Conservation (phyloP, 306 rosid genomes). For the Prosopis cineraria region DNA sequence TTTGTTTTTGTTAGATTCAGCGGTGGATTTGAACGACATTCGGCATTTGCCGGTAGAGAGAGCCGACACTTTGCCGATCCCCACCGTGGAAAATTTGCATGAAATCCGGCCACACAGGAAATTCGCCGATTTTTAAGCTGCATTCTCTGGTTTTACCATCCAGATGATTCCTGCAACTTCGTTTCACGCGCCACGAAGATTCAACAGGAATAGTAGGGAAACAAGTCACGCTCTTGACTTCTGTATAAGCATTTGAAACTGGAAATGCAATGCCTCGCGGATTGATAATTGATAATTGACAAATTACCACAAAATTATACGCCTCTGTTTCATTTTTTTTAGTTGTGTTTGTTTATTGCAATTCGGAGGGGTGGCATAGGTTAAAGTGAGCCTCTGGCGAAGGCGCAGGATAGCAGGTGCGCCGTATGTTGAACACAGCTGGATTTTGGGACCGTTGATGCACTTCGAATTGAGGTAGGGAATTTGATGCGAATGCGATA, state of each 20-base stretch:
- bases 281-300: not conserved
- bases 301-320: not conserved
- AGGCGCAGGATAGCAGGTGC: constrained; percentile 44
- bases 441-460: constrained; percentile 62
- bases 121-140: constrained; percentile 71
- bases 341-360: not conserved
- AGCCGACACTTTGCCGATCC: constrained; percentile 62
- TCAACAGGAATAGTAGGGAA: not conserved
- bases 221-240: not conserved
- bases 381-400: not conserved
- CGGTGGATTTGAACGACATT: constrained; percentile 44
- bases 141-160: not conserved
- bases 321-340: not conserved
- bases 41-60: constrained; percentile 38
- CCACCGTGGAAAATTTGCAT: constrained; percentile 59
- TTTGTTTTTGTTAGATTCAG: constrained; percentile 31
- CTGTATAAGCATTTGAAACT: constrained; percentile 2
- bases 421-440: constrained; percentile 57
- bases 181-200: not conserved
- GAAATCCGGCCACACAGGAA: constrained; percentile 70
- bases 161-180: not conserved
- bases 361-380: constrained; percentile 7
- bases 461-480: constrained; percentile 41
- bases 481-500: constrained; percentile 22
- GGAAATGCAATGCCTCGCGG: not conserved